Evolutionary conservation across 768 basidiomycete species (phyloP).

Genomic region (Pisolithus albus): DNA sequence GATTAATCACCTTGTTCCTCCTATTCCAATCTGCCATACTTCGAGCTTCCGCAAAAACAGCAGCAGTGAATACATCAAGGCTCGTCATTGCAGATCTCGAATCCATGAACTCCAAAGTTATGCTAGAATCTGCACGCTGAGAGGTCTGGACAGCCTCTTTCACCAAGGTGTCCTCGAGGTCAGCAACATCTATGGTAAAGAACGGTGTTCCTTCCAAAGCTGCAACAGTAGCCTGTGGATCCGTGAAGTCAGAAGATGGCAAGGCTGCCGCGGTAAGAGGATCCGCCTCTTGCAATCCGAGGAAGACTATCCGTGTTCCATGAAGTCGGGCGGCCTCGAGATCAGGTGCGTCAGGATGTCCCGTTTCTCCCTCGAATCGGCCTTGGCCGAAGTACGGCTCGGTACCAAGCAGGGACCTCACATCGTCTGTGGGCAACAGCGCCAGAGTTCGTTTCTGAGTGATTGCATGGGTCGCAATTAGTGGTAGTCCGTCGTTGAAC

Average conservation of each 20-base stretch:
- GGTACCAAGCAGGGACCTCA: slow-evolving; percentile 59
- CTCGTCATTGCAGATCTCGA: slow-evolving; percentile 49
- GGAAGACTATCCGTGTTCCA: slow-evolving; percentile 62
- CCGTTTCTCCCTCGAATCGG: slow-evolving; percentile 33
- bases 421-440: slow-evolving; percentile 51
- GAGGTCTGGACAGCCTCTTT: slow-evolving; percentile 36
- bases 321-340: slow-evolving; percentile 56
- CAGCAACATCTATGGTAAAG: slow-evolving; percentile 73
- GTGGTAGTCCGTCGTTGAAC: slow-evolving; percentile 67
- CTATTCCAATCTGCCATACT: slow-evolving; percentile 91
- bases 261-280: slow-evolving; percentile 41
- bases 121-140: slow-evolving; percentile 31
- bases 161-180: slow-evolving; percentile 39
- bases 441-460: slow-evolving; percentile 37
- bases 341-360: slow-evolving; percentile 19
- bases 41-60: slow-evolving; percentile 70
- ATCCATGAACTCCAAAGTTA: slow-evolving; percentile 53
- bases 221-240: slow-evolving; percentile 45
- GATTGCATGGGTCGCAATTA: slow-evolving; percentile 36
- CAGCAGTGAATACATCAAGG: slow-evolving; percentile 61
- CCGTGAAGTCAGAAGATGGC: slow-evolving; percentile 58
- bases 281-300: slow-evolving; percentile 65
- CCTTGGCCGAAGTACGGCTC: slow-evolving; percentile 70
- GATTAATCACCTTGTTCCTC: slow-evolving; percentile 62
- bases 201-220: slow-evolving; percentile 77